Percentiles rank a stretch among this genome's conserved stretches.
Conservation (phyloP, 148 eudicot genomes). For the Silene uniflora region DNA sequence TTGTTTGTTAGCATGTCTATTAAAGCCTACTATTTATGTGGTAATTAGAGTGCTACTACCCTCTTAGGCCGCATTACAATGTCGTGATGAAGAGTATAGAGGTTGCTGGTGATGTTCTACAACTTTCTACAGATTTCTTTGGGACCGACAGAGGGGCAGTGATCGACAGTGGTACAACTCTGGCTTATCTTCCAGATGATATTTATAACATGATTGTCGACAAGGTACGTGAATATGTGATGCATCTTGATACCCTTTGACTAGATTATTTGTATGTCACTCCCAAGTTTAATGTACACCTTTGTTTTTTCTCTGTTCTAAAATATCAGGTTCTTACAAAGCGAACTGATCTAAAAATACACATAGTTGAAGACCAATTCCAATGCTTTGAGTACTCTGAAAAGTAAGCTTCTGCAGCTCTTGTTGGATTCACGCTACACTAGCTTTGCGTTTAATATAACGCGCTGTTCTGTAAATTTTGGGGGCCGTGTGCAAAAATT, state of each 20-base stretch:
- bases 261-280: conserved; percentile 9
- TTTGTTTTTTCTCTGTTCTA: conserved; percentile 3
- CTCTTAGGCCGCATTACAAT: conserved; percentile 80
- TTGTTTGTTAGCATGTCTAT: background rate
- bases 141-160: conserved; percentile 43
- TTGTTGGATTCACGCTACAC: too few relatives aligned
- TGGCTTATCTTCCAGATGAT: conserved; percentile 75
- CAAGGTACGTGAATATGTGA: conserved; percentile 46
- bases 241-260: conserved; percentile 6
- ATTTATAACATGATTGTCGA: conserved; percentile 44
- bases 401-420: conserved; percentile 45
- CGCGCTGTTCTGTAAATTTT: too few relatives aligned
- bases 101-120: conserved; percentile 54
- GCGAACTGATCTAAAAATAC: conserved; percentile 52
- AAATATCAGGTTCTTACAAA: conserved; percentile 44
- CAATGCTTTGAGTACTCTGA: conserved; percentile 59
- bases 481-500: too few relatives aligned
- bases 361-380: conserved; percentile 59
- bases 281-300: background rate
- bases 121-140: conserved; percentile 39
- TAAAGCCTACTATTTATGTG: conserved; percentile 16
- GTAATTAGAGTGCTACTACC: conserved; percentile 39
- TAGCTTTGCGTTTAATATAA: too few relatives aligned
- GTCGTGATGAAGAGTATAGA: conserved; percentile 56
- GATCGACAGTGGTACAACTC: conserved; percentile 91